Conservation (phyloP, 2,329 filamentous ascomycete species). For the Arthroderma sp. region DNA sequence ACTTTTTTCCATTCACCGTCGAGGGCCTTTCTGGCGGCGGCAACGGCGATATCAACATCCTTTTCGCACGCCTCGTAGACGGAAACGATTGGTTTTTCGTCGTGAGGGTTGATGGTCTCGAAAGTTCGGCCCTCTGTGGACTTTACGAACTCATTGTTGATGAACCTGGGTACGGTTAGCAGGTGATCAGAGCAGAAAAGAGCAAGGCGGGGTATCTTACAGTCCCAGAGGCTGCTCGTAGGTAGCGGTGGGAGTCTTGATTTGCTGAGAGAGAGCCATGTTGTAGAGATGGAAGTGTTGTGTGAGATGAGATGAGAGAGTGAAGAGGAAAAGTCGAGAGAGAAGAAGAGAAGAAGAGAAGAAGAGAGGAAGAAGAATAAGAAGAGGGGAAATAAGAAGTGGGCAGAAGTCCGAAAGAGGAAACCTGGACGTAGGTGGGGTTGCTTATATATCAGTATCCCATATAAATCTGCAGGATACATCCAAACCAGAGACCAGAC, state of each 20-base stretch:
- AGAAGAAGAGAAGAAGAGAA: not conserved
- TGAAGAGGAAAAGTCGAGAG: not conserved
- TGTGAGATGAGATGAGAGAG: not conserved
- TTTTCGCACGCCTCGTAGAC: slow-evolving; percentile 80
- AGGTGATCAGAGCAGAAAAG: not conserved
- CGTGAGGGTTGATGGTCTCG: slow-evolving; percentile 79
- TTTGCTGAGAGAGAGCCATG: slow-evolving; percentile 28
- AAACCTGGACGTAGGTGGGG: not conserved
- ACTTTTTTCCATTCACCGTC: slow-evolving; percentile 56
- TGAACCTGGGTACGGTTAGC: slow-evolving; percentile 29
- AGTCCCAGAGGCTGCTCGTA: slow-evolving; percentile 31
- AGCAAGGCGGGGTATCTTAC: slow-evolving; percentile 13
- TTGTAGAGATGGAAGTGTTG: slow-evolving; percentile 2
- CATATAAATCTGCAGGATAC: too few relatives aligned
- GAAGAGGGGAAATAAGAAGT: slow-evolving; percentile 7
- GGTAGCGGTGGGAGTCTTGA: slow-evolving; percentile 27
- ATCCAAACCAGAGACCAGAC: too few relatives aligned
- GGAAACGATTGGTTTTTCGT: slow-evolving; percentile 70
- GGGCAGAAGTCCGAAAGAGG: not conserved
- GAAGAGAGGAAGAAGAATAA: not conserved
- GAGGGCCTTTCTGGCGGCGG: slow-evolving; percentile 75
- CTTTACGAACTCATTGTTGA: slow-evolving; percentile 77
- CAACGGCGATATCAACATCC: slow-evolving; percentile 60
- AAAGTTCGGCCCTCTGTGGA: slow-evolving; percentile 78
- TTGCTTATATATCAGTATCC: not conserved